Evolutionary conservation across 495 filamentous ascomycete species (phyloP), one percentile per base, ranked within the genome.

Genomic region (Aspergillus mulundensis): DNA sequence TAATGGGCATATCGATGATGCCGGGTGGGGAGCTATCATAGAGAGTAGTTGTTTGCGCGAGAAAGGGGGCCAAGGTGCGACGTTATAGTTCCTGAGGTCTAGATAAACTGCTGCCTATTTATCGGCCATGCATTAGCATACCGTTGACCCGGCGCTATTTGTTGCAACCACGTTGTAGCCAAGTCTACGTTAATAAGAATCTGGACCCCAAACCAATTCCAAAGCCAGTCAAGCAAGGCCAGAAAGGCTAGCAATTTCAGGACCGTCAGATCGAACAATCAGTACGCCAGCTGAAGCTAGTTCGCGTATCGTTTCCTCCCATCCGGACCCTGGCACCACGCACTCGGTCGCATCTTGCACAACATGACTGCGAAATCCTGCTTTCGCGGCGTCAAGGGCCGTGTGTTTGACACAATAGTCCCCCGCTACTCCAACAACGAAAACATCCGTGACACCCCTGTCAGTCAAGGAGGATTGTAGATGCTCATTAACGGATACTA

Each of bases 331-430:
- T 18, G 76, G 67, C 62, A 85, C 82, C 6, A 96, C 89, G 48
- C 87, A 78, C 66, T 74, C 83, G 7, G 86, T 90, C 24, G 78
- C 89, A 62, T 97, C 93, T 63, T 86, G 81, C 16, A 97, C 73
- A 36, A 97, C 80, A 68, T 77, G 87, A 39, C 87, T 88, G 59
- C 66, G 71, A 61, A 94, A 97, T 2, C 91, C 93, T 67, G 87
- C 85, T 62, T 76, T 81, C 8, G 71, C 81, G 7, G 90, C 86
- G 76, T 96, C 88, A 19, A 88, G 60, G 1, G 90, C 93, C 45
- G 88, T 95, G 58, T 65, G 75, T 66, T 84, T 86, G 43, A 98
- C 94, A 70, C 94, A 98, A 68, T 86, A 95, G 70, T 97, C 94
- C 28, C 81, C 86, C 34, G 94, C 92, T 47, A 98, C 66, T 5